Percentiles rank a stretch among this genome's conserved stretches.
Conservation (phyloP, 441 rosid species). For the Mallotus repandus region DNA sequence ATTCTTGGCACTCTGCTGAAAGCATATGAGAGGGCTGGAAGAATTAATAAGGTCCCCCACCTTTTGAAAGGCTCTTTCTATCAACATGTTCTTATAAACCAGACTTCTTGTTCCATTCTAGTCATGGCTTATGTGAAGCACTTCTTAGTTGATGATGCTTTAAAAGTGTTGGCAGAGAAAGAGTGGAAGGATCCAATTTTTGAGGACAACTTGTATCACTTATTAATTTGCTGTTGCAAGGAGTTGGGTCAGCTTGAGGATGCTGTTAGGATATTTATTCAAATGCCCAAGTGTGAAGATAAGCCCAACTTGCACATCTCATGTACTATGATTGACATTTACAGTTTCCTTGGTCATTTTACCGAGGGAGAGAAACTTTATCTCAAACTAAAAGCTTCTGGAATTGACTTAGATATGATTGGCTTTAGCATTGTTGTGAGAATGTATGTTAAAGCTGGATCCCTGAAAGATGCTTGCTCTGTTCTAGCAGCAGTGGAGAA, state of each 20-base stretch:
- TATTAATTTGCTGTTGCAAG: slow-evolving; percentile 80
- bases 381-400: slow-evolving; percentile 59
- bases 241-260: slow-evolving; percentile 56
- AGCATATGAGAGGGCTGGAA: slow-evolving; percentile 75
- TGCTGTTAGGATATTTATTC: slow-evolving; percentile 63
- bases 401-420: slow-evolving; percentile 62
- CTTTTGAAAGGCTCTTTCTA: slow-evolving; percentile 63
- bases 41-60: slow-evolving; percentile 55
- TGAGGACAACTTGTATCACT: slow-evolving; percentile 82
- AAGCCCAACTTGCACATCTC: slow-evolving; percentile 65
- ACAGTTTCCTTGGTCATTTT: slow-evolving; percentile 49
- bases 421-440: slow-evolving; percentile 73
- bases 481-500: slow-evolving; percentile 70
- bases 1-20: slow-evolving; percentile 65
- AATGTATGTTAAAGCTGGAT: slow-evolving; percentile 78
- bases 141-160: slow-evolving; percentile 62
- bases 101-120: slow-evolving; percentile 73
- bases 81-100: slow-evolving; percentile 60
- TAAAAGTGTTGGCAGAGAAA: slow-evolving; percentile 53
- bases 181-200: slow-evolving; percentile 72
- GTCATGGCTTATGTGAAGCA: slow-evolving; percentile 82
- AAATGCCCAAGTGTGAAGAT: slow-evolving; percentile 37
- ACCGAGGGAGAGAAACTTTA: slow-evolving; percentile 65
- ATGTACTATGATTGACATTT: slow-evolving; percentile 78
- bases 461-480: slow-evolving; percentile 62